Evolutionary conservation across 441 rosid genomes (phyloP).

Genomic region (Gossypium schwendimanii): DNA sequence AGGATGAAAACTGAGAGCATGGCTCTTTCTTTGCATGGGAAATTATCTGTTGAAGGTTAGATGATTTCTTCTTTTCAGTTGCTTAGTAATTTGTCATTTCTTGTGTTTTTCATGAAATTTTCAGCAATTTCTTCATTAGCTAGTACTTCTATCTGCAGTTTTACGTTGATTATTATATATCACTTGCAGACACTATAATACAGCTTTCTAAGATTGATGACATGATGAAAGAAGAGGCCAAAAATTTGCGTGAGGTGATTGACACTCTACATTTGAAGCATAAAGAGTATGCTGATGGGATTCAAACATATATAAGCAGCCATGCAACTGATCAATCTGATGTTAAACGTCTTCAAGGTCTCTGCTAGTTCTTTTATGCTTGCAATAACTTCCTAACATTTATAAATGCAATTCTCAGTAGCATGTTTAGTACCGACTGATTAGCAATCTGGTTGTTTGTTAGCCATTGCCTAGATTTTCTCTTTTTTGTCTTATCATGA

Average conservation of each 20-base stretch:
- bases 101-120: slow-evolving; percentile 14
- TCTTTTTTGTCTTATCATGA: slow-evolving; percentile 11
- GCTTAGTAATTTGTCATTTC: slow-evolving; percentile 18
- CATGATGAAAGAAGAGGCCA: slow-evolving; percentile 79
- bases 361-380: slow-evolving; percentile 10
- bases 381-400: background rate
- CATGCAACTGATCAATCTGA: slow-evolving; percentile 65
- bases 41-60: slow-evolving; percentile 63
- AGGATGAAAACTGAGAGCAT: slow-evolving; percentile 53
- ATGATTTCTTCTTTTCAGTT: slow-evolving; percentile 27
- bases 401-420: background rate
- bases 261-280: slow-evolving; percentile 63
- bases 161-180: slow-evolving; percentile 19
- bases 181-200: slow-evolving; percentile 45
- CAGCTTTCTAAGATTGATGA: slow-evolving; percentile 65
- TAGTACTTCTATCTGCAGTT: slow-evolving; percentile 3
- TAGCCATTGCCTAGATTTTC: background rate
- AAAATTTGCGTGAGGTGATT: slow-evolving; percentile 47
- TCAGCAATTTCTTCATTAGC: slow-evolving; percentile 15
- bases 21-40: slow-evolving; percentile 36
- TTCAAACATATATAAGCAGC: slow-evolving; percentile 41
- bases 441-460: background rate
- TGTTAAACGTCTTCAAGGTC: slow-evolving; percentile 73
- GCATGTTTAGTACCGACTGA: background rate
- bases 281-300: slow-evolving; percentile 42